phyloP scores from a whole-genome alignment of 345 rosid genomes.

The Arabidopsis arenosa region DNA sequence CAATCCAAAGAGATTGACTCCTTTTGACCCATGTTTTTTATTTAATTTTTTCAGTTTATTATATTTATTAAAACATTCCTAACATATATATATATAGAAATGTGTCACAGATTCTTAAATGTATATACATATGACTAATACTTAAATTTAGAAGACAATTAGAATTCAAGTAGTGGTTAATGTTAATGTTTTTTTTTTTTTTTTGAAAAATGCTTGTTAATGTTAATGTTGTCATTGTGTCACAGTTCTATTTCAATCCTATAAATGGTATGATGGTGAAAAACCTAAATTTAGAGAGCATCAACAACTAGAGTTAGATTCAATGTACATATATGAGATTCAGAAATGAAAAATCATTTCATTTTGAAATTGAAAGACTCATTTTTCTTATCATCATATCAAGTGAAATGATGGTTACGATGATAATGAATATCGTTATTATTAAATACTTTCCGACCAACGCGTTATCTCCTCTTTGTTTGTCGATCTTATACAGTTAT shows the following conservation, averaged over 20 bases:
- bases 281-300: background rate
- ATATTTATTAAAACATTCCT: background rate
- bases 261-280: background rate
- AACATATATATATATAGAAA: background rate
- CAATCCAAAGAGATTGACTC: slow-evolving; percentile 34
- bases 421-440: slow-evolving; percentile 26
- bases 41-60: background rate
- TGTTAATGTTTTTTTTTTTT: background rate
- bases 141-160: background rate
- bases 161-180: background rate
- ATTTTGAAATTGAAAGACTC: slow-evolving; percentile 31
- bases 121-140: background rate
- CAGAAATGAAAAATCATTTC: slow-evolving; percentile 32
- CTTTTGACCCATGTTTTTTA: slow-evolving; percentile 35
- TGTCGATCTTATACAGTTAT: background rate
- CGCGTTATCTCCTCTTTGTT: slow-evolving; percentile 41
- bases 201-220: too few relatives aligned
- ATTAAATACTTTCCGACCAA: slow-evolving; percentile 44
- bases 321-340: slow-evolving; percentile 13
- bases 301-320: slow-evolving; percentile 6
- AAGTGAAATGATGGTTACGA: slow-evolving; percentile 33
- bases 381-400: slow-evolving; percentile 34
- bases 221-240: background rate
- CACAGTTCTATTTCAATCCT: background rate
- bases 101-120: background rate